Base-by-base conservation (phyloP, 1,284 basidiomycete genomes). In the Leccinum pseudoinsigne region DNA sequence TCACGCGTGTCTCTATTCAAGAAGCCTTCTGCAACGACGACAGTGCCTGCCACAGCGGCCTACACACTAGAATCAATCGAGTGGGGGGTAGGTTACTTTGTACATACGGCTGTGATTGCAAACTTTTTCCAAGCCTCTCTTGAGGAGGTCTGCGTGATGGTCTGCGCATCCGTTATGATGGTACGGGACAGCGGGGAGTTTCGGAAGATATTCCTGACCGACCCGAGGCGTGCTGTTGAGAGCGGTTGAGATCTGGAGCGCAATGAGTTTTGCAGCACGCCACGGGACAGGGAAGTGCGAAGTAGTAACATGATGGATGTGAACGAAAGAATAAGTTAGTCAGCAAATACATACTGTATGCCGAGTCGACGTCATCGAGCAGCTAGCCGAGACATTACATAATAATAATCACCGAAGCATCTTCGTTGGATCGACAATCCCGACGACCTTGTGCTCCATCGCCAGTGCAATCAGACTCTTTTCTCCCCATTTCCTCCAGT, bases 1-100 rank as follows among this genome's bases (percentile, higher is more conserved):
- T 90, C 91, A 50, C 91, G 80, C 0, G 90, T 93, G 68, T 94
- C 91, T 64, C 92, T 82, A 71, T 94, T 94, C 68, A 94, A 77
- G 58, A 90, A 80, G 0, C 77, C 81, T 70, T 93, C 84, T 31
- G 88, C 79, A 0, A 84, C 80, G 21, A 93, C 76, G 38, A 90
- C 81, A 4, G 86, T 83, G 16, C 87, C 89, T 55, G 86, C 90
- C 47, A 93, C 87, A 26, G 86, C 86, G 57, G 80, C 85, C 87
- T 90, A 67, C 55, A 64, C 10, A 63, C 64, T 61, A 55, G 62
- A 59, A 58, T 57, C 51, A 45, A 34, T 12, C n/a, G 14, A 23
- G 21, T 8, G 3, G 2, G 47, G 51, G 12, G n/a, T 11, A 58
- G 26, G 14, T 1, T 23, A 54, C 9, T 28, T 56, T 34, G 9